Conservation (phyloP, 148 eudicot genomes). For the Silene latifolia region DNA sequence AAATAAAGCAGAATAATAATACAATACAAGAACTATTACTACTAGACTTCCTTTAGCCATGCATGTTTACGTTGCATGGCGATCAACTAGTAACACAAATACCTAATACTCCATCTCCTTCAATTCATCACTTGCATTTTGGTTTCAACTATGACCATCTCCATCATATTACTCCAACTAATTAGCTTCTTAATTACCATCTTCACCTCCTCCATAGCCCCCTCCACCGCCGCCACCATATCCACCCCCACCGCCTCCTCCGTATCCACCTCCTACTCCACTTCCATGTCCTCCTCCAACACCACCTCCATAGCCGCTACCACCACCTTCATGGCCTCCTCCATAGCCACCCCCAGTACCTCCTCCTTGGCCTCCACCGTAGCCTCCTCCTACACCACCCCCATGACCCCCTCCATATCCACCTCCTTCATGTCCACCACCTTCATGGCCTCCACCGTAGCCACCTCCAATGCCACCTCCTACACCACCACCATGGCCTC, state of each 20-base stretch:
- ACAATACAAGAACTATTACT: too few species aligned
- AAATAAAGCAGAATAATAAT: too few species aligned
- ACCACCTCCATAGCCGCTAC: constrained; percentile 15
- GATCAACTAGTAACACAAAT: not conserved
- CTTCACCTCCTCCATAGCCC: constrained; percentile 8
- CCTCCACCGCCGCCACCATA: constrained; percentile 15
- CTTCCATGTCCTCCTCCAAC: constrained; percentile 24
- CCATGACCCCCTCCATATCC: constrained; percentile 17
- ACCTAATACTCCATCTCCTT: not conserved
- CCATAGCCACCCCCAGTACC: constrained; percentile 14
- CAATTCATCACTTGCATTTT: not conserved
- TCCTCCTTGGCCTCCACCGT: constrained; percentile 14
- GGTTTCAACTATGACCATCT: not conserved
- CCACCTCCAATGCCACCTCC: not conserved
- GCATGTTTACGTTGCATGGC: not conserved
- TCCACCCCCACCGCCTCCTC: constrained; percentile 24
- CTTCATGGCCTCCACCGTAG: constrained; percentile 10
- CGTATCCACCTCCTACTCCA: constrained; percentile 5
- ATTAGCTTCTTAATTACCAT: not conserved
- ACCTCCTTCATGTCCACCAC: constrained; percentile 6
- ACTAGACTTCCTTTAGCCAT: not conserved
- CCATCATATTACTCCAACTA: not conserved
- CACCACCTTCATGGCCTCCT: constrained; percentile 8
- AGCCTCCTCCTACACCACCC: constrained; percentile 14
- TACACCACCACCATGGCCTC: not conserved